phyloP scores from a whole-genome alignment of 2,329 filamentous ascomycete species.

The Microsporum ferrugineum region DNA sequence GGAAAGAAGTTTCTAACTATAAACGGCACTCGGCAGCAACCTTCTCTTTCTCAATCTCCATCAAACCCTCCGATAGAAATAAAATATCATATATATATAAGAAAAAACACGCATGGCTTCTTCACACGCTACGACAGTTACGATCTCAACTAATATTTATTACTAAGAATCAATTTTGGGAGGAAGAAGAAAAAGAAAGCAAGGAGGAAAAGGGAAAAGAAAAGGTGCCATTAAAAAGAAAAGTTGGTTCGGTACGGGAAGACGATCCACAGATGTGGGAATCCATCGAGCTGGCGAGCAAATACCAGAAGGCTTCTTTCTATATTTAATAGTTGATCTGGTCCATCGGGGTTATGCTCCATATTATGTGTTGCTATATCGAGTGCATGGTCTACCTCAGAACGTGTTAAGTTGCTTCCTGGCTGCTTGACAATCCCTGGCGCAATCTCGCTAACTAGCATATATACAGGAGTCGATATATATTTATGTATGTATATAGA shows the following conservation, averaged over 20 bases:
- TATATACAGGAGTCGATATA: background rate
- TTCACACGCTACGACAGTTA: background rate
- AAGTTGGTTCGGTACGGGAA: constrained; percentile 2
- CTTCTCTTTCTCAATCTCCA: background rate
- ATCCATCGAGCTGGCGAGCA: background rate
- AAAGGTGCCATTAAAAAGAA: background rate
- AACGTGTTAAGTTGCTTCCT: background rate
- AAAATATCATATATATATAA: background rate
- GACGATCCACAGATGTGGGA: constrained; percentile 3
- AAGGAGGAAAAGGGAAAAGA: background rate
- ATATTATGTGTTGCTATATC: background rate
- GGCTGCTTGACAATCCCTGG: background rate
- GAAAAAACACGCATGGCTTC: background rate
- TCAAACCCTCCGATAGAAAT: background rate
- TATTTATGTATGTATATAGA: background rate
- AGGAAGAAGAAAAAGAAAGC: background rate
- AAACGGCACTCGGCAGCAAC: background rate
- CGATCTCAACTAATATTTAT: background rate
- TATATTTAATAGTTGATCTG: background rate
- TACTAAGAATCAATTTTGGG: background rate
- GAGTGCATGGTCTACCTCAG: background rate
- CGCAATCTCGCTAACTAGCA: background rate
- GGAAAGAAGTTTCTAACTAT: background rate
- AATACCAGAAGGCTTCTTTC: background rate
- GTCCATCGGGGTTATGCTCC: background rate